Percentiles rank a stretch among this genome's conserved stretches.
Conservation (phyloP, 352 stramenopile genomes). For the Phytophthora tubulina region DNA sequence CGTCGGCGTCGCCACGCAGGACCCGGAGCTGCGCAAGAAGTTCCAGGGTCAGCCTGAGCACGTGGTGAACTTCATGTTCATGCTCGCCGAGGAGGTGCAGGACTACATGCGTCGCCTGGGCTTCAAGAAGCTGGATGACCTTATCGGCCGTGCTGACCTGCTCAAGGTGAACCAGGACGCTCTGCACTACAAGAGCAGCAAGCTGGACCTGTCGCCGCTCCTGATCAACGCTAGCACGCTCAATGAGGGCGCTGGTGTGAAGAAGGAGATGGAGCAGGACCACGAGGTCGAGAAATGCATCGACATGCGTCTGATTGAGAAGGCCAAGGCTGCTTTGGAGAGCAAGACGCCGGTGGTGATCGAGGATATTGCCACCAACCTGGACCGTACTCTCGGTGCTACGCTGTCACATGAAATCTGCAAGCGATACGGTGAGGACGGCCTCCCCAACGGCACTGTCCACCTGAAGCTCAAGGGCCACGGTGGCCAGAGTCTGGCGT, state of each 20-base stretch:
- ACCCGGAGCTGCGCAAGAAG: slow-evolving; percentile 95
- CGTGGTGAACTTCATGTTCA: slow-evolving; percentile 98
- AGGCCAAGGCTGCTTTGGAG: slow-evolving; percentile 88
- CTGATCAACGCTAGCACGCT: slow-evolving; percentile 94
- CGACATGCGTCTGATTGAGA: slow-evolving; percentile 93
- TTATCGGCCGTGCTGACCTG: slow-evolving; percentile 95
- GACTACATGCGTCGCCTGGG: slow-evolving; percentile 85
- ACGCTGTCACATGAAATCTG: slow-evolving; percentile 96
- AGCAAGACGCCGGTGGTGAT: slow-evolving; percentile 76
- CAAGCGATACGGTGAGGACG: slow-evolving; percentile 91
- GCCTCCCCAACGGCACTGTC: slow-evolving; percentile 94
- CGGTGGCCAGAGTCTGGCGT: slow-evolving; percentile 94
- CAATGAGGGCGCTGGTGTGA: slow-evolving; percentile 90
- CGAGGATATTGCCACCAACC: slow-evolving; percentile 87
- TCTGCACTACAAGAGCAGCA: slow-evolving; percentile 76
- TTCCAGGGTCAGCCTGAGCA: slow-evolving; percentile 97
- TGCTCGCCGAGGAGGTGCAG: slow-evolving; percentile 95
- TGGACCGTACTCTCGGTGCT: slow-evolving; percentile 94
- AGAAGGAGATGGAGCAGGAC: slow-evolving; percentile 88
- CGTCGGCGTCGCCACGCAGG: slow-evolving; percentile 98
- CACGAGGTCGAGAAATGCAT: slow-evolving; percentile 91
- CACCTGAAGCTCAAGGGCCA: slow-evolving; percentile 94
- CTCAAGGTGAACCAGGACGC: slow-evolving; percentile 91
- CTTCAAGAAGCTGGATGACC: slow-evolving; percentile 94
- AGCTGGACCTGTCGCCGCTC: slow-evolving; percentile 94